Percentiles rank a stretch among this genome's conserved stretches.
Conservation (phyloP, 73 alveolate species). For the Tetrahymena borealis region DNA sequence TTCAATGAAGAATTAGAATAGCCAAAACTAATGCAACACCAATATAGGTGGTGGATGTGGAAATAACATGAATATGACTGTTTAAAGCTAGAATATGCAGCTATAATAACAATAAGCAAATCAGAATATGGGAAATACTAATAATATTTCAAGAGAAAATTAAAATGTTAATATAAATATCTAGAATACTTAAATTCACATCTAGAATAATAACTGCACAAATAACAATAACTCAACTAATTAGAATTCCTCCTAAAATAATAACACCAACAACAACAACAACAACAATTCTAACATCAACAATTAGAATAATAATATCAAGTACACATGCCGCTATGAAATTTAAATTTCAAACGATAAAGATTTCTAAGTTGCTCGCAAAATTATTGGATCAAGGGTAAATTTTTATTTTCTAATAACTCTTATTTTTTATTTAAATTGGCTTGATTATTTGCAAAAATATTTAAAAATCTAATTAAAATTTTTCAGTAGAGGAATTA, state of each 20-base stretch:
- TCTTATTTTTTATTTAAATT: too few relatives aligned
- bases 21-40: background rate
- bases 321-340: constrained; percentile 93
- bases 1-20: background rate
- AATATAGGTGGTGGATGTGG: background rate
- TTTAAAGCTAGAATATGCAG: too few relatives aligned
- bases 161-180: too few relatives aligned
- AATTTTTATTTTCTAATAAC: too few relatives aligned
- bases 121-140: too few relatives aligned
- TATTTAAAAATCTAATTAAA: background rate
- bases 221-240: background rate
- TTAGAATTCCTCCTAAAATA: background rate
- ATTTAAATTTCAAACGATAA: constrained; percentile 92
- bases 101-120: too few relatives aligned
- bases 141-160: too few relatives aligned
- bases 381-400: constrained; percentile 80
- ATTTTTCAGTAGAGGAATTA: too few relatives aligned
- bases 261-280: background rate
- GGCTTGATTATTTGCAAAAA: background rate
- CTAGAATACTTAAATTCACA: too few relatives aligned
- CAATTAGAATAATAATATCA: constrained; percentile 8
- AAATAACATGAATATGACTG: too few relatives aligned
- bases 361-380: constrained; percentile 95
- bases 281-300: background rate
- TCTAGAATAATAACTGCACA: background rate